Conservation (phyloP, 345 rosid species). For the Eucalyptus coolabah region DNA sequence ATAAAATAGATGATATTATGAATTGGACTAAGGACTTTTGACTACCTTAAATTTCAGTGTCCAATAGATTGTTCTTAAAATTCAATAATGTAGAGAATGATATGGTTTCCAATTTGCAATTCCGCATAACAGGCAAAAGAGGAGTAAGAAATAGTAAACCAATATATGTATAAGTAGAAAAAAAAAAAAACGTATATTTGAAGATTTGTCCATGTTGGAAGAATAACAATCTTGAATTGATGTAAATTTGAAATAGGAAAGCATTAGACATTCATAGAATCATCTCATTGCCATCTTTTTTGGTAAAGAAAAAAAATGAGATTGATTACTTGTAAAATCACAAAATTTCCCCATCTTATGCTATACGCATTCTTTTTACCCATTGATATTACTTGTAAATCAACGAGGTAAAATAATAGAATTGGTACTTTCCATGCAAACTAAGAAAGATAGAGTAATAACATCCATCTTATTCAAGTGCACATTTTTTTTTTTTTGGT, state of each 20-base stretch:
- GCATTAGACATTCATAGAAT: not conserved
- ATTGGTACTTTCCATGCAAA: not conserved
- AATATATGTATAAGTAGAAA: not conserved
- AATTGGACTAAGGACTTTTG: not conserved
- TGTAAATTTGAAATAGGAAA: not conserved
- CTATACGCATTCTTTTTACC: not conserved
- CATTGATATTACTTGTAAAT: not conserved
- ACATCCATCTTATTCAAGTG: not conserved
- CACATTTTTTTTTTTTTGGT: not conserved
- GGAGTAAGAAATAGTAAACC: not conserved
- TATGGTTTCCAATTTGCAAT: not conserved
- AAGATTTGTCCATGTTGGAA: not conserved
- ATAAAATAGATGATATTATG: not conserved
- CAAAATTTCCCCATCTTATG: not conserved
- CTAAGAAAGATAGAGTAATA: not conserved
- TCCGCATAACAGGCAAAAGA: not conserved
- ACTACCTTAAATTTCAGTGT: not conserved
- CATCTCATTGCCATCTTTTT: not conserved
- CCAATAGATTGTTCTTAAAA: not conserved
- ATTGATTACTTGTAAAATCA: not conserved
- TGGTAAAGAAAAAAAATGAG: no score
- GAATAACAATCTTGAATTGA: not conserved
- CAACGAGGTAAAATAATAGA: not conserved
- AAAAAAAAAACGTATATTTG: not conserved
- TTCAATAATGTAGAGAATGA: not conserved